These are phyloP conservation scores for Dendryphion nanum DNA, from an alignment of 2,329 filamentous ascomycete species.

Conservation along the genomic window DNA sequence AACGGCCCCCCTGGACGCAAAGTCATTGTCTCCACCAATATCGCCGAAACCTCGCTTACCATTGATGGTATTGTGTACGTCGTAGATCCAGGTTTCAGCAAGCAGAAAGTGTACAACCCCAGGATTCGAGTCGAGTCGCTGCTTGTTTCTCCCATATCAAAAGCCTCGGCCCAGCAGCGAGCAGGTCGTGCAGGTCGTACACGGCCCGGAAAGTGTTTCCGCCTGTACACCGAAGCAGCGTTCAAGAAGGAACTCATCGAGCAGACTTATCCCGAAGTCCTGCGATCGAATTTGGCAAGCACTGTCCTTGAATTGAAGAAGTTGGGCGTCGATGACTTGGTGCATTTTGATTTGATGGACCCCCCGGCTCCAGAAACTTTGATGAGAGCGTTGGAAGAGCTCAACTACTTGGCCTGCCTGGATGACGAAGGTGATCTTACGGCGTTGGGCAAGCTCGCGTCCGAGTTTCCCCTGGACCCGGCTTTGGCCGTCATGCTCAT, in stretches of 20 bases:
- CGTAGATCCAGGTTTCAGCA: slow-evolving; percentile 98
- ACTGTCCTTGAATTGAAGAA: slow-evolving; percentile 98
- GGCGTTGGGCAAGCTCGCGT: slow-evolving; percentile 77
- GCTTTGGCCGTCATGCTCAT: slow-evolving; percentile 97
- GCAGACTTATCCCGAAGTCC: slow-evolving; percentile 93
- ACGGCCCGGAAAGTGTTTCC: slow-evolving; percentile 95
- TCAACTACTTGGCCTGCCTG: slow-evolving; percentile 94
- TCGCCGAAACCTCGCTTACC: slow-evolving; percentile 94
- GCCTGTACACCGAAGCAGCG: slow-evolving; percentile 88
- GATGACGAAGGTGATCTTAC: slow-evolving; percentile 97
- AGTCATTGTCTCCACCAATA: slow-evolving; percentile 92
- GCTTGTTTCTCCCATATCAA: slow-evolving; percentile 96
- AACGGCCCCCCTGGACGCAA: slow-evolving; percentile 90
- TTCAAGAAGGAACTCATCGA: slow-evolving; percentile 99
- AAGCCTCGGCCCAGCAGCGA: slow-evolving; percentile 93
- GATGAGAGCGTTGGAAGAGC: slow-evolving; percentile 95
- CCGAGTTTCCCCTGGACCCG: slow-evolving; percentile 93
- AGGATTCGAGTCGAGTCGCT: slow-evolving; percentile 94
- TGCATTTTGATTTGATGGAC: slow-evolving; percentile 99
- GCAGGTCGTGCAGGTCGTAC: slow-evolving; percentile 99
- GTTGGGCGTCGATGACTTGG: slow-evolving; percentile 89
- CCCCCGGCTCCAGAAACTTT: slow-evolving; percentile 96
- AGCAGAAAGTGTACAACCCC: slow-evolving; percentile 99
- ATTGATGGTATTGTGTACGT: slow-evolving; percentile 99
- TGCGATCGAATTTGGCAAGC: slow-evolving; percentile 90